These are phyloP conservation scores for Phytophthora sp. DNA, from an alignment of 352 stramenopile species.

Conservation along the genomic window DNA sequence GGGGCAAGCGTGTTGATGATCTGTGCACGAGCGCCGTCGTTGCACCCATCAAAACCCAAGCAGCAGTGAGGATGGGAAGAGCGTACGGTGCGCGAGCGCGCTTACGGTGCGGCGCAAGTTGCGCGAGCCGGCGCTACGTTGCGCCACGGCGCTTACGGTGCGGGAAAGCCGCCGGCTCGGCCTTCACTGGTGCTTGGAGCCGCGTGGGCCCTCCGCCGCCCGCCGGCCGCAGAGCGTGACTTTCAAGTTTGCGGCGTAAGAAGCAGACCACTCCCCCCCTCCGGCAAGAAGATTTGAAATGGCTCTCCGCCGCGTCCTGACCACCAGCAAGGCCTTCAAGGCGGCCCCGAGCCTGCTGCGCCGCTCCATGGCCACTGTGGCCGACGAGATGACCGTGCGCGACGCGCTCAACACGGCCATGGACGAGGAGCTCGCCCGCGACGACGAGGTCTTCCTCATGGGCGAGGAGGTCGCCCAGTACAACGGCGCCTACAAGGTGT, in stretches of 20 bases:
- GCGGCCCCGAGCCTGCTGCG: slow-evolving; percentile 40
- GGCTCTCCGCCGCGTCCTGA: slow-evolving; percentile 61
- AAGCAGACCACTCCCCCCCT: slow-evolving; percentile 23
- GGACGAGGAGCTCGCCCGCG: slow-evolving; percentile 98
- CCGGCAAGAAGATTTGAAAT: slow-evolving; percentile 33
- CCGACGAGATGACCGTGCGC: slow-evolving; percentile 95
- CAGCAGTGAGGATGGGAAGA: slow-evolving; percentile 22
- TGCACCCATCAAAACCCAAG: slow-evolving; percentile 11
- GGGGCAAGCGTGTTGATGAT: not conserved
- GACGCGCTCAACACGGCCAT: slow-evolving; percentile 99
- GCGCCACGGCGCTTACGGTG: not conserved
- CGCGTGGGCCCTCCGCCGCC: not conserved
- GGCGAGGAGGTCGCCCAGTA: slow-evolving; percentile 99
- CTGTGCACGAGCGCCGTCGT: not conserved
- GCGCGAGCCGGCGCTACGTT: not conserved
- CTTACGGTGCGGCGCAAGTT: slow-evolving; percentile 3
- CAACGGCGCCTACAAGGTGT: slow-evolving; percentile 99
- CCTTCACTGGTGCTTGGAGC: slow-evolving; percentile 21
- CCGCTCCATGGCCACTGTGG: slow-evolving; percentile 78
- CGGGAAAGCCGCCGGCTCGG: not conserved
- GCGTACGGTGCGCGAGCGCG: not conserved
- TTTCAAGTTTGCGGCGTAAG: slow-evolving; percentile 38
- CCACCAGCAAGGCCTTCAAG: slow-evolving; percentile 41
- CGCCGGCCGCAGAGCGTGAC: slow-evolving; percentile 6
- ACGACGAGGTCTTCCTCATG: slow-evolving; percentile 95